These are phyloP conservation scores for Talaromyces sp. DNA, from an alignment of 2,329 filamentous ascomycete species.

Conservation along the genomic window DNA sequence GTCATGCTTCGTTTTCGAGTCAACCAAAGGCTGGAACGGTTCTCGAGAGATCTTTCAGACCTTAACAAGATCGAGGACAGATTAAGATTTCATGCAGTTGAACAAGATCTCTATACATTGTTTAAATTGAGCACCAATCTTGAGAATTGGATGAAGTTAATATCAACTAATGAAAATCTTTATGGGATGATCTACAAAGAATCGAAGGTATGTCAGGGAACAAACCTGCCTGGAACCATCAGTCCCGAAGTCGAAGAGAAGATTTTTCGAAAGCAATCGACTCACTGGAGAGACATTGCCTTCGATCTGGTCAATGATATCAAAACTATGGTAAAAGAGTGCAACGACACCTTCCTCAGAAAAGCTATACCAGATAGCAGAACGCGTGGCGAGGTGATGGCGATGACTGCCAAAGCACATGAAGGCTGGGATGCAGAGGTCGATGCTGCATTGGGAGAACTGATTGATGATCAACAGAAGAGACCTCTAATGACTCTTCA, in stretches of 20 bases:
- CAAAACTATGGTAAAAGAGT: constrained; percentile 5
- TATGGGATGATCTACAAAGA: constrained; percentile 14
- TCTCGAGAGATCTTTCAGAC: background rate
- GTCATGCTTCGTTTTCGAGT: constrained; percentile 9
- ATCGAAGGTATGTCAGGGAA: constrained; percentile 13
- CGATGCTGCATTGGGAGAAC: constrained; percentile 7
- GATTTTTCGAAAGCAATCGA: constrained; percentile 11
- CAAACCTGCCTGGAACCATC: constrained; percentile 15
- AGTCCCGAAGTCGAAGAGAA: constrained; percentile 16
- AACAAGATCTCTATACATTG: background rate
- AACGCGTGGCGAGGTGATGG: constrained; percentile 12
- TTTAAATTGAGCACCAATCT: background rate
- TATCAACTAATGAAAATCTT: background rate
- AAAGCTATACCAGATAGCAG: constrained; percentile 16
- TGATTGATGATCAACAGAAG: constrained; percentile 16
- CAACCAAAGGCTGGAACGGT: background rate
- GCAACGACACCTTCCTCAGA: constrained; percentile 9
- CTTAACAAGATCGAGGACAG: background rate
- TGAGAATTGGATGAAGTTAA: background rate
- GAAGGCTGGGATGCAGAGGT: constrained; percentile 14
- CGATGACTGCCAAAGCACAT: constrained; percentile 1
- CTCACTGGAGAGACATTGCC: constrained; percentile 11
- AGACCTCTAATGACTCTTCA: constrained; percentile 9
- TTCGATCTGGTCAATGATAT: constrained; percentile 9
- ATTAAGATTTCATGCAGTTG: background rate